phyloP scores from a whole-genome alignment of 495 filamentous ascomycete genomes.

The Staphylotrichum longicolle region DNA sequence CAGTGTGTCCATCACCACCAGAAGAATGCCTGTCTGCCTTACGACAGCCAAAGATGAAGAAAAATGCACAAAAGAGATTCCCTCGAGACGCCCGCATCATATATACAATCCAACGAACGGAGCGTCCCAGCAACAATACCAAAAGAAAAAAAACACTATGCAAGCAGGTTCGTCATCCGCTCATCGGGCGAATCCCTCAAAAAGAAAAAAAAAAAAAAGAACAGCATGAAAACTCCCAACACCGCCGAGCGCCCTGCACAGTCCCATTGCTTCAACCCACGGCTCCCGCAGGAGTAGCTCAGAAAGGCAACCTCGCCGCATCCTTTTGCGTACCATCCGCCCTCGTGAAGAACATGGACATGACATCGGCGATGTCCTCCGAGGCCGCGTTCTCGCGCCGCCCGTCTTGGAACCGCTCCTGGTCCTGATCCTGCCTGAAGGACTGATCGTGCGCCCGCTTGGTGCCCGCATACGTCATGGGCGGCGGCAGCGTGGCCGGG shows the following conservation, averaged over 20 bases:
- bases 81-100: background rate
- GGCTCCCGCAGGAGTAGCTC: too few species aligned
- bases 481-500: conserved; percentile 19
- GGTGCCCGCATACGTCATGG: conserved; percentile 28
- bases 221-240: background rate
- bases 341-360: conserved; percentile 22
- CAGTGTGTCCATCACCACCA: background rate
- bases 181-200: too few species aligned
- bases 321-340: conserved; percentile 20
- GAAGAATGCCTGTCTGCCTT: background rate
- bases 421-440: conserved; percentile 23
- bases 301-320: background rate
- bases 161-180: background rate
- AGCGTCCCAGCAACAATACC: conserved; percentile 1
- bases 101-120: conserved; percentile 2
- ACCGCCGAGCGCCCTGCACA: too few species aligned
- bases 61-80: background rate
- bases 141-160: background rate
- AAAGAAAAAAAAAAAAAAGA: too few species aligned
- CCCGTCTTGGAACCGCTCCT: conserved; percentile 29
- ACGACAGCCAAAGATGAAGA: background rate
- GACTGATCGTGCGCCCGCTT: conserved; percentile 33
- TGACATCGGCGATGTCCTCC: conserved; percentile 17
- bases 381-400: conserved; percentile 25
- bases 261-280: too few species aligned